Percentiles rank a stretch among this genome's conserved stretches.
These are phyloP conservation scores for Calonectria pauciramosa DNA, from an alignment of 2,329 filamentous ascomycete species.

Conservation along the genomic window DNA sequence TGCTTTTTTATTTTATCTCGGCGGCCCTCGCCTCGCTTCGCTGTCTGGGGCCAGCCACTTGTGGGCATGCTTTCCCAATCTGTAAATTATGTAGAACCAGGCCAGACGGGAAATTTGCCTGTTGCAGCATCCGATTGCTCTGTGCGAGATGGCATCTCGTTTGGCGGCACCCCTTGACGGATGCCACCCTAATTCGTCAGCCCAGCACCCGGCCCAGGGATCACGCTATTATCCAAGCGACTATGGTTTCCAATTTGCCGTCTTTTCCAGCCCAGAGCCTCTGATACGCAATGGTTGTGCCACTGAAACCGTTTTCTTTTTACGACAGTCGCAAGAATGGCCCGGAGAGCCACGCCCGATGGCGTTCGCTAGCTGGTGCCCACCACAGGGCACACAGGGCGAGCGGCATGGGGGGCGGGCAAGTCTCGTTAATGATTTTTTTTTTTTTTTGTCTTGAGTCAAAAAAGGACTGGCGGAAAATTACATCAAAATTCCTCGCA, in stretches of 20 bases:
- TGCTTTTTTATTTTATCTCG: neutral
- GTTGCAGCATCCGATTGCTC: neutral
- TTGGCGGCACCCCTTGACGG: neutral
- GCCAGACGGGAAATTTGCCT: neutral
- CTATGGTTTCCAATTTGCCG: conserved; percentile 11
- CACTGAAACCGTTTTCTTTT: conserved; percentile 9
- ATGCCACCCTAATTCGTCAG: conserved; percentile 9
- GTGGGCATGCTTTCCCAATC: neutral
- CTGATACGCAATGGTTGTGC: neutral
- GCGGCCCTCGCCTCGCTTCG: neutral
- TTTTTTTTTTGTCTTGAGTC: neutral
- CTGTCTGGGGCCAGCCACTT: neutral
- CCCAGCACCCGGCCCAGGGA: conserved; percentile 1
- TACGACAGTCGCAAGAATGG: conserved; percentile 5
- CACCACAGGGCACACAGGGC: neutral
- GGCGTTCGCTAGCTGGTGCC: neutral
- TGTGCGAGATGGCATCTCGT: conserved; percentile 5
- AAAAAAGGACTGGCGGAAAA: neutral
- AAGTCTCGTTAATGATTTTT: neutral
- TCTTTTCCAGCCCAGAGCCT: conserved; percentile 2
- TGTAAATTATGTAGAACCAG: neutral
- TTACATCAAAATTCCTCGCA: neutral
- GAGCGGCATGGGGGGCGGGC: neutral
- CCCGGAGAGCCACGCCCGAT: neutral
- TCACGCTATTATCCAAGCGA: conserved; percentile 10